These are phyloP conservation scores for Trichoderma asperelloides DNA, from an alignment of 495 filamentous ascomycete genomes.

Conservation along the genomic window DNA sequence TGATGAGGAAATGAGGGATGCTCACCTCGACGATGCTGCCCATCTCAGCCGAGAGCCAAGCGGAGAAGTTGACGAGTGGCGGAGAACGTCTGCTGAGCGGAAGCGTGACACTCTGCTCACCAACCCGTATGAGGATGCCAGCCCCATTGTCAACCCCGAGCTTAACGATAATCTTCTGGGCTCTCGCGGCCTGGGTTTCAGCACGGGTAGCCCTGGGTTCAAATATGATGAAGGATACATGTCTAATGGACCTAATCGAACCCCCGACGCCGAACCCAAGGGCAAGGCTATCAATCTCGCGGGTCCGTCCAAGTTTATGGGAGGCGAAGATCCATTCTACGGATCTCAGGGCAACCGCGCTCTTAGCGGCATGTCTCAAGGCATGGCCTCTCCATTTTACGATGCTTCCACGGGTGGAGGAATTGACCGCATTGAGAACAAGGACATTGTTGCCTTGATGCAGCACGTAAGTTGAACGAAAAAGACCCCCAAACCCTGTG, in stretches of 20 bases:
- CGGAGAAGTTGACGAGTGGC: slow-evolving; percentile 46
- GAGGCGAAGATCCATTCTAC: slow-evolving; percentile 50
- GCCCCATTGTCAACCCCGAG: slow-evolving; percentile 42
- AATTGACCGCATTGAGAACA: slow-evolving; percentile 87
- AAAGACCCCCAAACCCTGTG: slow-evolving; percentile 18
- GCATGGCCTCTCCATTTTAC: slow-evolving; percentile 80
- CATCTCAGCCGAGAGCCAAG: slow-evolving; percentile 38
- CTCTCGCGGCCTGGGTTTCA: slow-evolving; percentile 31
- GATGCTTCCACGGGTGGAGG: slow-evolving; percentile 83
- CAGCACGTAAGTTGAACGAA: slow-evolving; percentile 57
- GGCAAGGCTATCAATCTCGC: slow-evolving; percentile 51
- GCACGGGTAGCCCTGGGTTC: slow-evolving; percentile 41
- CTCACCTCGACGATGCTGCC: slow-evolving; percentile 32
- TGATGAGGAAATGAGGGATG: slow-evolving; percentile 19
- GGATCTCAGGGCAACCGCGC: slow-evolving; percentile 38
- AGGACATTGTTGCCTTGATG: slow-evolving; percentile 97
- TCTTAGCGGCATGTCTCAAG: slow-evolving; percentile 84
- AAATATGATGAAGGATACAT: slow-evolving; percentile 80
- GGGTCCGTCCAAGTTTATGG: slow-evolving; percentile 42
- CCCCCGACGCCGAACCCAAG: slow-evolving; percentile 46
- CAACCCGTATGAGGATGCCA: slow-evolving; percentile 49
- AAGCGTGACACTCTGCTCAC: slow-evolving; percentile 50
- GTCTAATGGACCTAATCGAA: slow-evolving; percentile 61
- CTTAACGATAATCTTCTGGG: slow-evolving; percentile 38
- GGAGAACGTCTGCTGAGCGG: slow-evolving; percentile 42